Evolutionary conservation across 176 grass and related monocot genomes (phyloP).

Genomic region (Echinochloa phyllopogon): DNA sequence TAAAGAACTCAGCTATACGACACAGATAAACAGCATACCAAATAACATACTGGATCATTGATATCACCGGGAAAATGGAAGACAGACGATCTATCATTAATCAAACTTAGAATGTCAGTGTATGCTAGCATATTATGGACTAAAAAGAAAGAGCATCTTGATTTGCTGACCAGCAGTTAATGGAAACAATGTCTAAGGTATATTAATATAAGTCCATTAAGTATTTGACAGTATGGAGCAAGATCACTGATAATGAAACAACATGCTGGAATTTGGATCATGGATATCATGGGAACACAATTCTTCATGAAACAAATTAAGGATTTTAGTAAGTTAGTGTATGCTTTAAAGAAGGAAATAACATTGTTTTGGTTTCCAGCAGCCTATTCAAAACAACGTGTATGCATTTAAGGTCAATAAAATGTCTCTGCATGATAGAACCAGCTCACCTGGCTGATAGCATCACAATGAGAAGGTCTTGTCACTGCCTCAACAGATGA

Average conservation of each 20-base stretch:
- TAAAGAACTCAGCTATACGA: neutral
- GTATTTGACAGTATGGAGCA: neutral
- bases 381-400: neutral
- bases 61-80: neutral
- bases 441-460: conserved; percentile 61
- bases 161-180: neutral
- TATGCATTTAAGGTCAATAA: neutral
- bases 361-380: neutral
- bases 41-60: neutral
- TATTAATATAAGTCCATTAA: neutral
- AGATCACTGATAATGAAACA: neutral
- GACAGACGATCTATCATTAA: neutral
- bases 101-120: neutral
- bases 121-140: neutral
- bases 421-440: neutral
- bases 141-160: neutral
- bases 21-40: neutral
- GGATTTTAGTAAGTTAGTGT: neutral
- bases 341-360: neutral
- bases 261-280: neutral
- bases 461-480: conserved; percentile 43
- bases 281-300: neutral
- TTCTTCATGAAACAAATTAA: neutral
- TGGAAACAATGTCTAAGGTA: neutral
- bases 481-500: conserved; percentile 29